phyloP scores from a whole-genome alignment of 192 early-diverging fungal species.

The Coemansia sp. region DNA sequence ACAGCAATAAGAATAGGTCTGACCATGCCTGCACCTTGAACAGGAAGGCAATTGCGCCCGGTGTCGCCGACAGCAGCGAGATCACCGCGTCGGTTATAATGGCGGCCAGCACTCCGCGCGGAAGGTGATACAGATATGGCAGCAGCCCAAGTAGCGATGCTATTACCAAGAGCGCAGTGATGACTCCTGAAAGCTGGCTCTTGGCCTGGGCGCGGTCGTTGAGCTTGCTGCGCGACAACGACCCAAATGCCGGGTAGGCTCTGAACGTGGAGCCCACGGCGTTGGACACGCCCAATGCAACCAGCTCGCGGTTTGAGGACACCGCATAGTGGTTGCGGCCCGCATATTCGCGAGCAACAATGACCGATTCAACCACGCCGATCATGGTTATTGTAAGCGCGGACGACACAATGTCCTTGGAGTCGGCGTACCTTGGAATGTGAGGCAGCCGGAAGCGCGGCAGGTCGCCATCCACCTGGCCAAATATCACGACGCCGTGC shows the following conservation, averaged over 20 bases:
- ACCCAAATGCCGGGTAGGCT: slow-evolving; percentile 78
- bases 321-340: slow-evolving; percentile 88
- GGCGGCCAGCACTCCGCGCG: slow-evolving; percentile 71
- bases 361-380: slow-evolving; percentile 97
- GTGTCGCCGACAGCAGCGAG: slow-evolving; percentile 69
- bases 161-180: slow-evolving; percentile 72
- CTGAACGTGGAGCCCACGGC: slow-evolving; percentile 77
- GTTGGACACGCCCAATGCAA: slow-evolving; percentile 90
- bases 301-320: slow-evolving; percentile 93
- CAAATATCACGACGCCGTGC: slow-evolving; percentile 75
- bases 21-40: slow-evolving; percentile 73
- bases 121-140: slow-evolving; percentile 79
- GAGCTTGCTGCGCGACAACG: slow-evolving; percentile 86
- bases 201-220: slow-evolving; percentile 89
- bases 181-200: slow-evolving; percentile 83
- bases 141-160: slow-evolving; percentile 78
- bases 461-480: slow-evolving; percentile 64
- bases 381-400: slow-evolving; percentile 90
- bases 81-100: slow-evolving; percentile 83
- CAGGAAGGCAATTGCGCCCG: slow-evolving; percentile 75
- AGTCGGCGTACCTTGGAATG: slow-evolving; percentile 58
- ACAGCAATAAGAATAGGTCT: slow-evolving; percentile 74
- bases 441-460: slow-evolving; percentile 54
- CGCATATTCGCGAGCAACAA: slow-evolving; percentile 88
- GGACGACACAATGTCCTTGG: slow-evolving; percentile 70